Base-by-base conservation (phyloP, 2,329 filamentous ascomycete species). In the Pestalotiopsis sp. region DNA sequence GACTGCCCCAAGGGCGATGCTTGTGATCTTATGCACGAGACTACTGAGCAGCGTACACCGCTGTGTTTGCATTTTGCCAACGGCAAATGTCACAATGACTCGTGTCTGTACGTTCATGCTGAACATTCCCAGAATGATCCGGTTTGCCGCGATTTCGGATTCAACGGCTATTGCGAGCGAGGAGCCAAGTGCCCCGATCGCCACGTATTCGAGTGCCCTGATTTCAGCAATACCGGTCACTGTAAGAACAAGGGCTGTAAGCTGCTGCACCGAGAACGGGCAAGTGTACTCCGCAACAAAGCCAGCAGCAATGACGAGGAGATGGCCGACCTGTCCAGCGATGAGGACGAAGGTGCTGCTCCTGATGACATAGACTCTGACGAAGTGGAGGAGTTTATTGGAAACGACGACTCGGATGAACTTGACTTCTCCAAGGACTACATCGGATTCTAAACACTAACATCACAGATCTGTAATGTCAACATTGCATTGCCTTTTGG, bases 171-270 rank as follows among this genome's bases (percentile, higher is more conserved):
- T 81, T 98, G 96, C 83, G 91, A 92, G 70, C 93, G 92, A 78
- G 96, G 95, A 70, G 86, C 87, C 68, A 82, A 86, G 67, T 98
- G 96, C 81, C 82, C 89, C 70, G 90, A 96, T 72, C 92, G 94
- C 70, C 96, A 99, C 83, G 92, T 95, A 68, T 92, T 92, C 82
- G 95, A 98, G 81, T 98, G 96, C 81, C 95, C 96, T 71, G 93
- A 97, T 79, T 98, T 97, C 84, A 93, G 93, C 87, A 97, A 97
- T 82, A 93, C 89, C 70, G 95, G 95, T 75, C 85, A 86, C 71
- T 99, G 96, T 88, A 90, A 90, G 79, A 90, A 88, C 79, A 90
- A 91, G 81, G 90, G 91, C 73, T 98, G 95, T 85, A 92, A 92
- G 78, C 87, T 97, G 67, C 92, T 90, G 69, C 96, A 99, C 82